A percentile compares a stretch with the other conserved stretches of the same genome.
These are phyloP conservation scores for Aureoboletus auriporus DNA, from an alignment of 768 basidiomycete species.

Conservation along the genomic window DNA sequence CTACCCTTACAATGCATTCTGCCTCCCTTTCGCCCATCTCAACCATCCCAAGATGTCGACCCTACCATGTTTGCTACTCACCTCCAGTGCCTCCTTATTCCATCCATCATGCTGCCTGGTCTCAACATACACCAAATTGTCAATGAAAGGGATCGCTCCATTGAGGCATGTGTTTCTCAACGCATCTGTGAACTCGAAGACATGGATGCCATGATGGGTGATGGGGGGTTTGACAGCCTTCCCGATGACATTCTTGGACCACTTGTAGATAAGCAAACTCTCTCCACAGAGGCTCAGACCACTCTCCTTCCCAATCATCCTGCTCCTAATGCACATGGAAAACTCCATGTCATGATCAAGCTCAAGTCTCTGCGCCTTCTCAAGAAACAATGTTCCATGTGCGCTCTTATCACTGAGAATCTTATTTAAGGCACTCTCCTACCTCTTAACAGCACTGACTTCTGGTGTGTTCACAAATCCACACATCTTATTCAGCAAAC, in stretches of 20 bases:
- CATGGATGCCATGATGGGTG: constrained; percentile 75
- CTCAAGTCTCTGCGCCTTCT: constrained; percentile 85
- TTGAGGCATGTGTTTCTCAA: constrained; percentile 86
- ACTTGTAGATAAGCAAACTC: constrained; percentile 2
- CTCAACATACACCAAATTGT: constrained; percentile 90
- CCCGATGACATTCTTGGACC: constrained; percentile 33
- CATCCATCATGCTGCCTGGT: constrained; percentile 85
- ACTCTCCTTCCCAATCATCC: constrained; percentile 37
- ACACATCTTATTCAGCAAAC: constrained; percentile 91
- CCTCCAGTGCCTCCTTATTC: constrained; percentile 77
- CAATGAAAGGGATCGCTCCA: constrained; percentile 87
- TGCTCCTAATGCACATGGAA: constrained; percentile 66
- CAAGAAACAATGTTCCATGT: constrained; percentile 86
- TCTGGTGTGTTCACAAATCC: constrained; percentile 82
- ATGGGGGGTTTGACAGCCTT: constrained; percentile 60
- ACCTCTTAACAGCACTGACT: constrained; percentile 87
- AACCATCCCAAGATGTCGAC: constrained; percentile 57
- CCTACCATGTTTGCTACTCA: constrained; percentile 65
- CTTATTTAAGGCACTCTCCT: constrained; percentile 85
- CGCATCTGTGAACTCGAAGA: constrained; percentile 83
- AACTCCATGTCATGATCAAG: constrained; percentile 88
- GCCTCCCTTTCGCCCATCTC: constrained; percentile 78
- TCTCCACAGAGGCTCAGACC: constrained; percentile 23
- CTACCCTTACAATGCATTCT: constrained; percentile 90
- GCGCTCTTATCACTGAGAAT: constrained; percentile 81